Evolutionary conservation across 1,284 basidiomycete species (phyloP).

Genomic region (Cutaneotrichosporon dermatis): DNA sequence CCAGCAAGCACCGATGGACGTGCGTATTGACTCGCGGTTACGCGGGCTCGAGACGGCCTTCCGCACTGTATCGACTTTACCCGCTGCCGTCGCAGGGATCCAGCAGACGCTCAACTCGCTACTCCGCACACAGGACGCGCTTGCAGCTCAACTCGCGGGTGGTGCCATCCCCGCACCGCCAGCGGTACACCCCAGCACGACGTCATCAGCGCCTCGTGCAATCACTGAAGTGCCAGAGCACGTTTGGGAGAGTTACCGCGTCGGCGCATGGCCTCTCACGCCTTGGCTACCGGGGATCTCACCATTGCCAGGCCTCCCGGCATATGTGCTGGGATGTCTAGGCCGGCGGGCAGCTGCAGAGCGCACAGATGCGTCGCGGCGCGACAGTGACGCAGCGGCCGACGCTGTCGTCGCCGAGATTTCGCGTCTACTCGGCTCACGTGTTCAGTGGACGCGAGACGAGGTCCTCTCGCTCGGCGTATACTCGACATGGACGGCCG

Average conservation of each 20-base stretch:
- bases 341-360: conserved; percentile 34
- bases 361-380: conserved; percentile 22
- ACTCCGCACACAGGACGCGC: conserved; percentile 14
- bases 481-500: conserved; percentile 45
- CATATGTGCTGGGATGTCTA: conserved; percentile 32
- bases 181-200: too few relatives aligned
- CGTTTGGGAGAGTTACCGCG: conserved; percentile 38
- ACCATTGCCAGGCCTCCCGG: conserved; percentile 33
- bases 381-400: conserved; percentile 25
- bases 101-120: conserved; percentile 16
- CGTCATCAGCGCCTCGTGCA: neutral
- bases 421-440: conserved; percentile 25
- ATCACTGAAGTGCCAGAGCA: conserved; percentile 26
- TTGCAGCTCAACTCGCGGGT: conserved; percentile 7
- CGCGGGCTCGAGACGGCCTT: conserved; percentile 16
- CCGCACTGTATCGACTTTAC: conserved; percentile 13
- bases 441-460: conserved; percentile 35
- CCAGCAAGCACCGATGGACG: conserved; percentile 1
- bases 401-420: conserved; percentile 30
- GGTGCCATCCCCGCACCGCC: neutral
- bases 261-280: conserved; percentile 42
- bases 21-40: conserved; percentile 14
- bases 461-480: conserved; percentile 42
- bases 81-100: conserved; percentile 13
- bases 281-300: conserved; percentile 44